Conservation (phyloP, 2,329 filamentous ascomycete species). For the Botryotinia globosa region DNA sequence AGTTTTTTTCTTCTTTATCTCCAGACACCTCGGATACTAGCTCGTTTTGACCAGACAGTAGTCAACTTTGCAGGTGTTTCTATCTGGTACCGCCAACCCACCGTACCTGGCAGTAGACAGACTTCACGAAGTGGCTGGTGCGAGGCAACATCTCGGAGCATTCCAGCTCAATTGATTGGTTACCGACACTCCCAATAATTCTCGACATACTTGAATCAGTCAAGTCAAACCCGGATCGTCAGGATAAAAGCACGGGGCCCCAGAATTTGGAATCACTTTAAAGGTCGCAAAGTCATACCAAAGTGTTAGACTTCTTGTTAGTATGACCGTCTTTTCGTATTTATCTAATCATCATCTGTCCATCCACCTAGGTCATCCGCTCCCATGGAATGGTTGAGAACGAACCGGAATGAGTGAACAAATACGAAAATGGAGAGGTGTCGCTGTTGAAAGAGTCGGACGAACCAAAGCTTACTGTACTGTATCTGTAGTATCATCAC, state of each 20-base stretch:
- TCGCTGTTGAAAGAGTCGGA: slow-evolving; percentile 3
- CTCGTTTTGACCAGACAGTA: not conserved
- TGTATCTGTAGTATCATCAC: not conserved
- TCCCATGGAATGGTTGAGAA: not conserved
- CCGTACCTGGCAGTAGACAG: slow-evolving; percentile 31
- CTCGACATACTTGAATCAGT: slow-evolving; percentile 13
- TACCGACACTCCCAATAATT: slow-evolving; percentile 6
- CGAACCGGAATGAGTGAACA: not conserved
- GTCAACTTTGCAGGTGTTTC: not conserved
- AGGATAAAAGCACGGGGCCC: not conserved
- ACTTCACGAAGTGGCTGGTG: slow-evolving; percentile 16
- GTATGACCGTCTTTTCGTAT: slow-evolving; percentile 7
- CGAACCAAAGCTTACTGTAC: slow-evolving; percentile 15
- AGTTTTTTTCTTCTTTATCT: slow-evolving; percentile 11
- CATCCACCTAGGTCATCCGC: not conserved
- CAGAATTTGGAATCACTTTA: not conserved
- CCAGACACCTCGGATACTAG: not conserved
- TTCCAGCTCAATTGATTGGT: slow-evolving; percentile 21
- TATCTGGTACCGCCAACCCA: not conserved
- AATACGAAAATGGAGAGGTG: not conserved
- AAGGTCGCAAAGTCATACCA: not conserved
- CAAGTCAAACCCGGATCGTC: not conserved
- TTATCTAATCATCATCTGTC: not conserved
- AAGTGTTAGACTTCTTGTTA: slow-evolving; percentile 5
- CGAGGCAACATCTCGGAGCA: slow-evolving; percentile 26